Conservation (phyloP, 1,284 basidiomycete species). For the Cutaneotrichosporon sp. region DNA sequence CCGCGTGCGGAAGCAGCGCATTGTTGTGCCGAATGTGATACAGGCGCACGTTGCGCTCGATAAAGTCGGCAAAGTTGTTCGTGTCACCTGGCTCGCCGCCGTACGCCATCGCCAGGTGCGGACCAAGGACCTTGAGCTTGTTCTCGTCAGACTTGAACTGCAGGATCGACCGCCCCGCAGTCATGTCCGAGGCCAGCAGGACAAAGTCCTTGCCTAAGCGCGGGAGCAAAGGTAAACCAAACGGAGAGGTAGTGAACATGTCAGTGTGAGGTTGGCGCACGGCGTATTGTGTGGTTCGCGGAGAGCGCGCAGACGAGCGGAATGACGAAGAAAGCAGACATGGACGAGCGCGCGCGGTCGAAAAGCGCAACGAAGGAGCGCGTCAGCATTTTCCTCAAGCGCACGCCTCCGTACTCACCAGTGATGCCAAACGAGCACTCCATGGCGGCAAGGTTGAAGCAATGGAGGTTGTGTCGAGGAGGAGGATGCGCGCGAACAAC, state of each 20-base stretch:
- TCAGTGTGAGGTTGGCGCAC: too few species aligned
- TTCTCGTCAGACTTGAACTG: slow-evolving; percentile 98
- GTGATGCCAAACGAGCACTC: slow-evolving; percentile 54
- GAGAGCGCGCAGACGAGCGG: too few species aligned
- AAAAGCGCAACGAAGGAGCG: background rate
- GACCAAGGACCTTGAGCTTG: slow-evolving; percentile 88
- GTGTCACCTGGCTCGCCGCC: slow-evolving; percentile 96
- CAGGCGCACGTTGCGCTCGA: slow-evolving; percentile 90
- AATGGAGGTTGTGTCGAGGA: background rate
- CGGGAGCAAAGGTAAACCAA: slow-evolving; percentile 52
- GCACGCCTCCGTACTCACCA: slow-evolving; percentile 22
- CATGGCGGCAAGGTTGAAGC: slow-evolving; percentile 20
- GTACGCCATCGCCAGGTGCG: slow-evolving; percentile 91
- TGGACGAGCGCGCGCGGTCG: too few species aligned
- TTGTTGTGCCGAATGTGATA: slow-evolving; percentile 85
- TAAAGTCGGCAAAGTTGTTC: slow-evolving; percentile 90
- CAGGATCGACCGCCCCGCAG: slow-evolving; percentile 79
- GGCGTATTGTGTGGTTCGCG: too few species aligned
- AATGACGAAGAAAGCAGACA: too few species aligned
- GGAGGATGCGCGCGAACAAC: background rate
- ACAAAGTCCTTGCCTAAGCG: slow-evolving; percentile 88
- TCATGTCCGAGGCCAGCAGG: slow-evolving; percentile 85
- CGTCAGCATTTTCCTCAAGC: slow-evolving; percentile 3
- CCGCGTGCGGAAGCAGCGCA: slow-evolving; percentile 79
- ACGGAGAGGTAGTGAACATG: too few species aligned